These are phyloP conservation scores for Fagopyrum tataricum DNA, from an alignment of 148 eudicot species.

Conservation along the genomic window DNA sequence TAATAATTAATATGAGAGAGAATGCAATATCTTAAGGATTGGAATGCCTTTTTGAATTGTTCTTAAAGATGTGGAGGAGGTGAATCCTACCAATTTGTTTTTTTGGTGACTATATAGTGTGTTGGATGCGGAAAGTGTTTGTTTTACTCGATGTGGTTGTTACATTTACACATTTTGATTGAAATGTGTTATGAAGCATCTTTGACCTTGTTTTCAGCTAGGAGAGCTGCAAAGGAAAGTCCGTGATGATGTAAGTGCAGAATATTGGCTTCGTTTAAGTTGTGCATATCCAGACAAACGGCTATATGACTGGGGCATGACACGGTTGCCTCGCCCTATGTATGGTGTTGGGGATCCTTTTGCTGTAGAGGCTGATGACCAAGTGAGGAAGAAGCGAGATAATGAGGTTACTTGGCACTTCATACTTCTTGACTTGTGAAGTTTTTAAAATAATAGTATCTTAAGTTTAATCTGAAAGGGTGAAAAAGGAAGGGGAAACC, in stretches of 20 bases:
- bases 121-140: neutral
- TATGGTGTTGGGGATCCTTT: conserved; percentile 93
- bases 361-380: conserved; percentile 75
- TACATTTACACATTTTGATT: conserved; percentile 14
- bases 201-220: conserved; percentile 43
- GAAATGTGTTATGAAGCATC: conserved; percentile 4
- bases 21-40: neutral
- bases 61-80: conserved; percentile 2
- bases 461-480: conserved; percentile 1
- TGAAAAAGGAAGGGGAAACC: neutral
- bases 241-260: conserved; percentile 79
- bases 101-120: neutral
- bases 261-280: conserved; percentile 77
- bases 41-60: conserved; percentile 2
- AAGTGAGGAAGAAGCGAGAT: conserved; percentile 85
- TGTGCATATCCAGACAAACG: conserved; percentile 79
- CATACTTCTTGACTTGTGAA: neutral
- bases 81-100: neutral
- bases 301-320: conserved; percentile 94
- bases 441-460: neutral
- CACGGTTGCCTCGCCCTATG: conserved; percentile 55
- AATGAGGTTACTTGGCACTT: conserved; percentile 51
- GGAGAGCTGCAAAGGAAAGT: conserved; percentile 79
- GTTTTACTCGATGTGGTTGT: neutral
- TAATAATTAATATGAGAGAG: neutral